Conservation (phyloP, 257 asterid genomes). For the Sherardia arvensis region DNA sequence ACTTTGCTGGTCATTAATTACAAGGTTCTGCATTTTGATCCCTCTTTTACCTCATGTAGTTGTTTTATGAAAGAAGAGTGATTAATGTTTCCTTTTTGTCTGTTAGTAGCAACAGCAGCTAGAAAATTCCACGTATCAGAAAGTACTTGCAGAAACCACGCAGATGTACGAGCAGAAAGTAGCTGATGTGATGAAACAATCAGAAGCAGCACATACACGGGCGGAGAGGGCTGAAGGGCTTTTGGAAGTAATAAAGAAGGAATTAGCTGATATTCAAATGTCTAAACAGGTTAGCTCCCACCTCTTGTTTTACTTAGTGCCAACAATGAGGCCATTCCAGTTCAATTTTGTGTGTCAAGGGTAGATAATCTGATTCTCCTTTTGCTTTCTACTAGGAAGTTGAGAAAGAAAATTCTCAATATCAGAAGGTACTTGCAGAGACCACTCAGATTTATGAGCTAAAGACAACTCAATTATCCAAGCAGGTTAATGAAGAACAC, state of each 20-base stretch:
- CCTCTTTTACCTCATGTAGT: not conserved
- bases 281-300: conserved; percentile 46
- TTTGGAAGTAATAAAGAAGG: conserved; percentile 43
- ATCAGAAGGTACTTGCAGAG: conserved; percentile 57
- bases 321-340: not conserved
- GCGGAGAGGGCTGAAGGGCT: conserved; percentile 44
- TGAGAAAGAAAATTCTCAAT: conserved; percentile 48
- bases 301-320: not conserved
- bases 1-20: not conserved
- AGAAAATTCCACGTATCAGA: conserved; percentile 53
- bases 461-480: conserved; percentile 45
- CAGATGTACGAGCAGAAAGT: conserved; percentile 77
- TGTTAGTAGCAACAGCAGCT: conserved; percentile 84
- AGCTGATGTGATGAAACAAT: conserved; percentile 57
- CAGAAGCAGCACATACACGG: conserved; percentile 29
- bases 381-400: conserved; percentile 29
- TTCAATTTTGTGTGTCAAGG: not conserved
- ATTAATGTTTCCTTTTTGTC: conserved; percentile 38
- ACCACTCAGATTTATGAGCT: conserved; percentile 71
- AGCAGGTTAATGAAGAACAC: conserved; percentile 42
- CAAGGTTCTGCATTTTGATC: not conserved
- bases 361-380: conserved; percentile 16
- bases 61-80: not conserved
- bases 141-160: conserved; percentile 60
- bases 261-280: conserved; percentile 36